Base-by-base conservation (phyloP, 345 rosid species). In the Lepidium aucheri region DNA sequence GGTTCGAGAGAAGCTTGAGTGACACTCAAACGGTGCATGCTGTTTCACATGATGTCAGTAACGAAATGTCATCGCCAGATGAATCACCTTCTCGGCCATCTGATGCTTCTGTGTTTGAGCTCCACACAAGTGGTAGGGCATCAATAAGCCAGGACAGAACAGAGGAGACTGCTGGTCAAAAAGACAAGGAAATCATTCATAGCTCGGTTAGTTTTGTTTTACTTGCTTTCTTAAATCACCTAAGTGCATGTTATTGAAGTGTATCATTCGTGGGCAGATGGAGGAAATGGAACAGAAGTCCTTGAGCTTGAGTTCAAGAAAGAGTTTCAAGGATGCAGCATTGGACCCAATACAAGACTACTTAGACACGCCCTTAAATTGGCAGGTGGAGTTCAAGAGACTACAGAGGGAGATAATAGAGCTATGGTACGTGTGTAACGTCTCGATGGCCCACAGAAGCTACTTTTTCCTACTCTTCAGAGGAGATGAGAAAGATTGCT, bases 391-490 rank as follows among this genome's bases (percentile, higher is more conserved):
- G 78, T 91, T 87, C 67, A 79, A 77, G 78, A 83, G 81, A 74
- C 77, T 87, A 51, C 89, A 75, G 68, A 73, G 70, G 72, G 85
- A 85, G 82, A 87, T 91, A 45, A 70, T 89, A 52, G 86, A 84
- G 78, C 85, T 89, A 20, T 89, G 98, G 98, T 81, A 89, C 73
- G 68, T 50, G 52, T 89, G 95, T 78, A 84, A 80, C 53, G 78
- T 85, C 45, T 77, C 95, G 7, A 67, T 89, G 81, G 83, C 83
- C 33, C 98, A 91, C 77, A 80, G 96, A 74, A 82, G 87, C 80
- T 87, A 91, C 85, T 89, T 89, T 74, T 89, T 81, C 80, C 82
- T 88, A 61, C 78, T 86, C 41, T 83, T 85, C 54, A 84, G 84
- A 61, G 96, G 92, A 33, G 89, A 87, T 72, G 84, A 82, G 9